phyloP scores from a whole-genome alignment of 306 rosid species.

The Quillaja saponaria region DNA sequence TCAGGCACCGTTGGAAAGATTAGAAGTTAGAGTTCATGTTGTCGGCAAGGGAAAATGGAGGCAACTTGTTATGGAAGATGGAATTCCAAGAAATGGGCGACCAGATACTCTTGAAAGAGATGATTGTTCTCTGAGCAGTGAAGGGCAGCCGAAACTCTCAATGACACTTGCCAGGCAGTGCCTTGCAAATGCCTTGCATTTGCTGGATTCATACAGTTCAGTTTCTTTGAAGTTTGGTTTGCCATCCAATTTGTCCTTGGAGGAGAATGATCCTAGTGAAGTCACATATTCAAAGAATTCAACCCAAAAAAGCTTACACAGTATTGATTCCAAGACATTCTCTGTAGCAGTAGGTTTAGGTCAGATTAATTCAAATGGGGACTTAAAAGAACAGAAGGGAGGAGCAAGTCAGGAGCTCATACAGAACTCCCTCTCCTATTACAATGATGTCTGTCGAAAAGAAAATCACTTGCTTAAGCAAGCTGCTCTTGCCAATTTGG shows the following conservation, averaged over 20 bases:
- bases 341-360: slow-evolving; percentile 51
- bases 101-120: slow-evolving; percentile 41
- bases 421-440: slow-evolving; percentile 75
- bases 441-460: slow-evolving; percentile 62
- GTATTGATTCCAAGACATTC: slow-evolving; percentile 65
- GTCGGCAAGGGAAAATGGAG: slow-evolving; percentile 95
- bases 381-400: slow-evolving; percentile 82
- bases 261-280: slow-evolving; percentile 66
- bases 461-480: slow-evolving; percentile 80
- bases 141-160: slow-evolving; percentile 70
- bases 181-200: slow-evolving; percentile 68
- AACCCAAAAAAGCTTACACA: slow-evolving; percentile 55
- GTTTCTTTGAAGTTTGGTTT: slow-evolving; percentile 49
- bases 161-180: slow-evolving; percentile 80
- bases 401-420: slow-evolving; percentile 75
- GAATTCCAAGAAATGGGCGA: slow-evolving; percentile 54
- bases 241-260: slow-evolving; percentile 66
- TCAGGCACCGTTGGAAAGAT: slow-evolving; percentile 45
- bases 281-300: slow-evolving; percentile 55
- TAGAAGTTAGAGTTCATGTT: slow-evolving; percentile 68
- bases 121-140: slow-evolving; percentile 48
- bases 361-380: slow-evolving; percentile 77
- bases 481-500: slow-evolving; percentile 84
- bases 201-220: slow-evolving; percentile 54
- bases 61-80: slow-evolving; percentile 74